Base-by-base conservation (phyloP, 2,329 filamentous ascomycete species). In the Zasmidium angulare region DNA sequence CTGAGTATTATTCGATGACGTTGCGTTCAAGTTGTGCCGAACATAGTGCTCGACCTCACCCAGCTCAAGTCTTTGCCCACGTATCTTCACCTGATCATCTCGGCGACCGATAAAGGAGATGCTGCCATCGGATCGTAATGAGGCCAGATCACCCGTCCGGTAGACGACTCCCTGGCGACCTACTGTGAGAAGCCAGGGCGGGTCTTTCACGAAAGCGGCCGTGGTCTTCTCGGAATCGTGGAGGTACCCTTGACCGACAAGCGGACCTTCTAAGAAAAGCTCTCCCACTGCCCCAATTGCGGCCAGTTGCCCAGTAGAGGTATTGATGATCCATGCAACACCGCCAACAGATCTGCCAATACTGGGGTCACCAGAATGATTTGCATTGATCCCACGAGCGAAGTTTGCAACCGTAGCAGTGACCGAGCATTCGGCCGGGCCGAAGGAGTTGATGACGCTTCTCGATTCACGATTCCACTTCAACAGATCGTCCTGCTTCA, bases 11-110 rank as follows among this genome's bases (percentile, higher is more conserved):
- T 48, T 17, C 7, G 20, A 4, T 14, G 19, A 19, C 36, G 36
- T 40, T 12, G 40, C 10, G 22, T 36, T 21, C 36, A 43, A 43
- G 14, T 19, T 17, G 36, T 19, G 6, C 9, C n/a, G 36, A 20
- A 58, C 24, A 19, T 72, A 7, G 69, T 73, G 10, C 69, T 77
- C 82, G 57, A 80, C 81, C 68, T 80, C 81, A 12, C 77, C 80
- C 51, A 86, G 78, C 73, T 87, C 89, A 53, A 88, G 81, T 56
- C 87, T 77, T 64, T 84, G 86, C 23, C 89, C 89, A 6, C 81
- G 78, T 23, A 89, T 74, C 73, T 90, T 89, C 56, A 88, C 82
- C 20, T 82, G 83, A 9, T 22, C 50, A 23, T 66, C 61, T 64
- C 85, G 87, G 47, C 88, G 79, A 17, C 86, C 86, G 43, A 87